phyloP scores from a whole-genome alignment of 2,329 filamentous ascomycete species.

The Hysterium pulicare region DNA sequence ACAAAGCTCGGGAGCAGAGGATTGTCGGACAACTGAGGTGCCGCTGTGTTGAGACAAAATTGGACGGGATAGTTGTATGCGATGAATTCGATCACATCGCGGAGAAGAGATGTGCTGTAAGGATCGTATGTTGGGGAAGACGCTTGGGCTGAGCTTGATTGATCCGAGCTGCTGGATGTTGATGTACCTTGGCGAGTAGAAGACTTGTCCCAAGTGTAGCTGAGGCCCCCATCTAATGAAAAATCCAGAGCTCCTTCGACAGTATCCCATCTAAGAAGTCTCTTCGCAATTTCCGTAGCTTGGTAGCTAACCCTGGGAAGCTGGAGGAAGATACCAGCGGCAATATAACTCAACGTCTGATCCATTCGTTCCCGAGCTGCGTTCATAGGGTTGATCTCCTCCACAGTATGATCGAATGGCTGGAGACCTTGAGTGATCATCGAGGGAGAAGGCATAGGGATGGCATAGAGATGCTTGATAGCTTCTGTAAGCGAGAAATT shows the following conservation, averaged over 20 bases:
- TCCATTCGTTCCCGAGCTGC: conserved; percentile 35
- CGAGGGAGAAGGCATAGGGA: conserved; percentile 25
- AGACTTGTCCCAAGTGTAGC: conserved; percentile 27
- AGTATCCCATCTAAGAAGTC: conserved; percentile 61
- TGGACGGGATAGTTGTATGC: conserved; percentile 57
- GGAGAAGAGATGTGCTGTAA: conserved; percentile 54
- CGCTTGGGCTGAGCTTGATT: conserved; percentile 17
- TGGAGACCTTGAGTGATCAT: conserved; percentile 28
- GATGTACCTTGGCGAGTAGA: conserved; percentile 11
- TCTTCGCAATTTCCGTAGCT: conserved; percentile 58
- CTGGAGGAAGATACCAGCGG: conserved; percentile 58
- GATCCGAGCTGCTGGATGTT: conserved; percentile 1
- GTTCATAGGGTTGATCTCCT: conserved; percentile 18
- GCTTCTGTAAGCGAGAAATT: conserved; percentile 32
- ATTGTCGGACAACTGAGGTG: conserved; percentile 45
- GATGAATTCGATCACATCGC: conserved; percentile 57
- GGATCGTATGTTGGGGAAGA: conserved; percentile 48
- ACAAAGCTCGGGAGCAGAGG: conserved; percentile 44
- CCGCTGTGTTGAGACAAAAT: conserved; percentile 57
- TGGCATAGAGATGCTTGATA: conserved; percentile 35
- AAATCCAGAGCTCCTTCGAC: conserved; percentile 61
- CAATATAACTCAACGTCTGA: conserved; percentile 57
- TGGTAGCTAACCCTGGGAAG: conserved; percentile 55
- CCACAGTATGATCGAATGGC: conserved; percentile 22
- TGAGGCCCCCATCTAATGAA: conserved; percentile 48